Conservation (phyloP, 352 stramenopile genomes). For the Phytophthora macrochlamydospora region DNA sequence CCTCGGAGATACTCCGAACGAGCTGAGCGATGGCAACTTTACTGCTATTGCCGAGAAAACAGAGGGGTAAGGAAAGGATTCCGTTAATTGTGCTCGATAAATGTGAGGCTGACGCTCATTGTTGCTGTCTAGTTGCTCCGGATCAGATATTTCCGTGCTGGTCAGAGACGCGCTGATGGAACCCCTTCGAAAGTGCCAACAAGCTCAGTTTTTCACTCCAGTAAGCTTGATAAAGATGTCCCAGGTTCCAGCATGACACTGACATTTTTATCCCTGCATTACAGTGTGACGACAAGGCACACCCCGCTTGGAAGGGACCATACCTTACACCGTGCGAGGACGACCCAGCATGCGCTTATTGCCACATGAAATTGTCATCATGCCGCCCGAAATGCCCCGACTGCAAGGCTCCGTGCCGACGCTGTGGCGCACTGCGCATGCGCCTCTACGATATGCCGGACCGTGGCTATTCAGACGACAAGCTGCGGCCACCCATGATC, state of each 20-base stretch:
- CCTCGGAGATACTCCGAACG: conserved; percentile 96
- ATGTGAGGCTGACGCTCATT: conserved; percentile 7
- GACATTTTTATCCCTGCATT: conserved; percentile 5
- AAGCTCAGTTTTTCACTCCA: conserved; percentile 92
- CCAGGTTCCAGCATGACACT: not conserved
- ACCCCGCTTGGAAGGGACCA: conserved; percentile 55
- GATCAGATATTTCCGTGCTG: conserved; percentile 97
- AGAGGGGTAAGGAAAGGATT: conserved; percentile 81
- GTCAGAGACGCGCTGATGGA: conserved; percentile 98
- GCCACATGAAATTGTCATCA: conserved; percentile 89
- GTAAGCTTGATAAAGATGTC: conserved; percentile 37
- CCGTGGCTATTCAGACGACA: conserved; percentile 83
- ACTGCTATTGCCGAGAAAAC: conserved; percentile 92
- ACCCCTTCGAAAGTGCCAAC: conserved; percentile 96
- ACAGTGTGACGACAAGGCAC: conserved; percentile 83
- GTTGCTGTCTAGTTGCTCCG: conserved; percentile 69
- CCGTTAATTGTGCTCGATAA: not conserved
- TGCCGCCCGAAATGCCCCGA: conserved; percentile 67
- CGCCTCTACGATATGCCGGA: conserved; percentile 85
- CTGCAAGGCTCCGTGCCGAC: conserved; percentile 72
- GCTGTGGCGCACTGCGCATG: conserved; percentile 83
- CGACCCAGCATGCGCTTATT: conserved; percentile 86
- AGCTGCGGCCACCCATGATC: conserved; percentile 86
- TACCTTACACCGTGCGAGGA: conserved; percentile 86
- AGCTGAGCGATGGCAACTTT: conserved; percentile 94